Percentiles rank a stretch among this genome's conserved stretches.
Conservation (phyloP, 306 rosid species). For the Astragalus glycyphyllos region DNA sequence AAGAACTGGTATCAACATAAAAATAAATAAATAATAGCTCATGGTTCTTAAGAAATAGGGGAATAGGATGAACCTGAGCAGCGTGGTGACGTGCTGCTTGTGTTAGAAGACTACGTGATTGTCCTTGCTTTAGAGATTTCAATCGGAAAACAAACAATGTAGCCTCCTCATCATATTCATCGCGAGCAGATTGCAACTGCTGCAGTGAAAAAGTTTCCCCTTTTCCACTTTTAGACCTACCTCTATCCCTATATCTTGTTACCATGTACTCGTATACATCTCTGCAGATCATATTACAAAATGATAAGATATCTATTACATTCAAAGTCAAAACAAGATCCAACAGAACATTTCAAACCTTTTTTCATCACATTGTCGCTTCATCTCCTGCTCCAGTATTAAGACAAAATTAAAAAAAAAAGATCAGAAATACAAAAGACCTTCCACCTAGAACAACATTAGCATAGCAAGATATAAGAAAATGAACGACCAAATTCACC, state of each 20-base stretch:
- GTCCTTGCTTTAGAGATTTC: constrained; percentile 98
- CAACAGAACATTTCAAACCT: constrained; percentile 57
- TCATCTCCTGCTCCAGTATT: constrained; percentile 89
- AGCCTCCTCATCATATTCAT: constrained; percentile 95
- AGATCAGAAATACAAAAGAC: constrained; percentile 30
- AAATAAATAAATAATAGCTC: constrained; percentile 28
- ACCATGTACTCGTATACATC: constrained; percentile 81
- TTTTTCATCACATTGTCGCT: constrained; percentile 94
- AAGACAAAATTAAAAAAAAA: constrained; percentile 38
- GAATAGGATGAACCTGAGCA: constrained; percentile 76
- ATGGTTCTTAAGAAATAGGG: constrained; percentile 16
- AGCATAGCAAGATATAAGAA: constrained; percentile 21
- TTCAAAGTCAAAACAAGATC: constrained; percentile 31
- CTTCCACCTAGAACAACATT: constrained; percentile 23
- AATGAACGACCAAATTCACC: neutral
- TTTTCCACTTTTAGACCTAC: constrained; percentile 77
- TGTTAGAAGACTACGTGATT: constrained; percentile 92
- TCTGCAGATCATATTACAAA: constrained; percentile 61
- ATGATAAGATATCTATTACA: constrained; percentile 37
- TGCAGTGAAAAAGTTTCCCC: constrained; percentile 74
- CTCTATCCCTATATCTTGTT: constrained; percentile 73
- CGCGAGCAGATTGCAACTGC: constrained; percentile 82
- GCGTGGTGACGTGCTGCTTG: constrained; percentile 99
- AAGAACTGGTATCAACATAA: constrained; percentile 38
- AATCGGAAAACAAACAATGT: constrained; percentile 89